phyloP scores from a whole-genome alignment of 2,329 filamentous ascomycete species.

The Penicillium italicum region DNA sequence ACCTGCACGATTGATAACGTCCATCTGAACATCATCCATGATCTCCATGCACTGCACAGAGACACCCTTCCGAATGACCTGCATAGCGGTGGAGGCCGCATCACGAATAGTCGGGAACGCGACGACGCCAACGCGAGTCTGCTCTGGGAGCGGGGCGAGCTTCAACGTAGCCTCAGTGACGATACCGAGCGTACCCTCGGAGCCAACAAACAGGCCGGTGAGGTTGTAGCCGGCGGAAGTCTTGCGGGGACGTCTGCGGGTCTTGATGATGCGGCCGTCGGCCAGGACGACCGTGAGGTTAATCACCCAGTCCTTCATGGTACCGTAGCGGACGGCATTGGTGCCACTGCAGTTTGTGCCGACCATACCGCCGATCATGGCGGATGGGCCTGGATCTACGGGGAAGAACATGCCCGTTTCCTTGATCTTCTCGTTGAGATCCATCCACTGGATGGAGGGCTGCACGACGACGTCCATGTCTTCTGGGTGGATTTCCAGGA shows the following conservation, averaged over 20 bases:
- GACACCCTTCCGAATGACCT: conserved; percentile 62
- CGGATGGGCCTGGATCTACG: conserved; percentile 73
- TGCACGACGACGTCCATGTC: conserved; percentile 94
- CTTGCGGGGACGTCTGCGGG: conserved; percentile 62
- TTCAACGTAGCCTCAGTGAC: conserved; percentile 69
- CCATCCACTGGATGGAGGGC: conserved; percentile 88
- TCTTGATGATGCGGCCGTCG: conserved; percentile 61
- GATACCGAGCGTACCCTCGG: conserved; percentile 67
- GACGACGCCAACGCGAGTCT: conserved; percentile 63
- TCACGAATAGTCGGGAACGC: conserved; percentile 57
- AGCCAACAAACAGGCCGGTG: conserved; percentile 65
- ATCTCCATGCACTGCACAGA: conserved; percentile 65
- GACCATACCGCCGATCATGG: conserved; percentile 58
- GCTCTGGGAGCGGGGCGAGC: conserved; percentile 60
- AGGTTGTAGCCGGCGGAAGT: conserved; percentile 70
- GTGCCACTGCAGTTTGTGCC: conserved; percentile 65
- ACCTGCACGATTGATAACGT: conserved; percentile 64
- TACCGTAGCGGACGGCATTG: conserved; percentile 63
- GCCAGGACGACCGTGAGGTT: conserved; percentile 68
- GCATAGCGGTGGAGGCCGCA: conserved; percentile 62
- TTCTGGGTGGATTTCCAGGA: conserved; percentile 73
- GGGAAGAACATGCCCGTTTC: conserved; percentile 82
- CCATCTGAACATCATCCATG: conserved; percentile 62
- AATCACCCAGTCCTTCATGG: conserved; percentile 73
- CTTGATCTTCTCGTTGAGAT: conserved; percentile 72